These are phyloP conservation scores for Exophiala phaeomuriformis DNA, from an alignment of 2,329 filamentous ascomycete species.

Conservation along the genomic window DNA sequence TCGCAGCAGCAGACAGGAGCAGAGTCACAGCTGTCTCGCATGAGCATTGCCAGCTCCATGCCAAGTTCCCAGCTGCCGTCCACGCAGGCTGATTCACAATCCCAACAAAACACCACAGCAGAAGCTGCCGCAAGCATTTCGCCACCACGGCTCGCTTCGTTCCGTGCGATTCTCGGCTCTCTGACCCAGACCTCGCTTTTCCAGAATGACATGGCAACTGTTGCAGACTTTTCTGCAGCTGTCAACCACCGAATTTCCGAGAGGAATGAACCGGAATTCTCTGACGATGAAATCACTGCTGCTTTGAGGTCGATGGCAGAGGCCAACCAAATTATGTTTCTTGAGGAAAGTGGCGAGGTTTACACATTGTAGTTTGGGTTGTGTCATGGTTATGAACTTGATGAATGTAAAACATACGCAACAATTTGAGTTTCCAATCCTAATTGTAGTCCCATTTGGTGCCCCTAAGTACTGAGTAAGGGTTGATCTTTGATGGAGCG, in stretches of 20 bases:
- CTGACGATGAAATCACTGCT: slow-evolving; percentile 62
- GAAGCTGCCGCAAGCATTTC: slow-evolving; percentile 57
- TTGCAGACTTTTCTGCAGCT: slow-evolving; percentile 66
- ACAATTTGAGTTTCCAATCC: too few relatives aligned
- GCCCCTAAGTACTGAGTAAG: too few relatives aligned
- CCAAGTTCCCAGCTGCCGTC: slow-evolving; percentile 65
- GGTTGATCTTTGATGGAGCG: too few relatives aligned
- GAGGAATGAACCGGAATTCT: slow-evolving; percentile 55
- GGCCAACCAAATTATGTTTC: slow-evolving; percentile 81
- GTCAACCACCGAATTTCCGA: slow-evolving; percentile 62
- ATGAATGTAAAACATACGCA: too few relatives aligned
- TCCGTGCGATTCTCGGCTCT: slow-evolving; percentile 74
- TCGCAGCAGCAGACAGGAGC: slow-evolving; percentile 33
- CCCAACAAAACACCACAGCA: slow-evolving; percentile 60
- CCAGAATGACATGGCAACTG: slow-evolving; percentile 70
- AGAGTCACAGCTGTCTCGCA: slow-evolving; percentile 33
- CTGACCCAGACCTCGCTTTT: slow-evolving; percentile 79
- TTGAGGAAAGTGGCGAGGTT: slow-evolving; percentile 24
- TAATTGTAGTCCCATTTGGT: too few relatives aligned
- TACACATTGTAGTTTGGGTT: slow-evolving; percentile 20
- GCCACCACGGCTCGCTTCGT: slow-evolving; percentile 62
- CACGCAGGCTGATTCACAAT: slow-evolving; percentile 27
- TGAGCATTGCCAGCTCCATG: slow-evolving; percentile 69
- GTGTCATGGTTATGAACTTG: too few relatives aligned
- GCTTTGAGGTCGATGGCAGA: slow-evolving; percentile 75